Conservation (phyloP, 2,329 filamentous ascomycete genomes). For the Hypoxylon sp. region DNA sequence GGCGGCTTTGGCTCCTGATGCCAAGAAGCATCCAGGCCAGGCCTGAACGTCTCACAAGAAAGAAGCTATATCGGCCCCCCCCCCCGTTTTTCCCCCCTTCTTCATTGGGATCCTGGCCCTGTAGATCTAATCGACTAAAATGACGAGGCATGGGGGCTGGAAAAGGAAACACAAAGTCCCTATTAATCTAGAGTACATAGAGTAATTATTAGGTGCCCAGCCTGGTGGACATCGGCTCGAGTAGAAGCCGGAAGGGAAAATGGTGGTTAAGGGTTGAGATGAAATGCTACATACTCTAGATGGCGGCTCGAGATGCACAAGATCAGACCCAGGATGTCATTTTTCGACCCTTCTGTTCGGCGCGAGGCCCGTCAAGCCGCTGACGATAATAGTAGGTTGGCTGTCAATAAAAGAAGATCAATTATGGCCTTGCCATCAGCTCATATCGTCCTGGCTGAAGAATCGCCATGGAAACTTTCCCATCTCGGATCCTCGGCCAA, state of each 20-base stretch:
- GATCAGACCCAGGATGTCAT: slow-evolving; percentile 31
- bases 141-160: slow-evolving; percentile 33
- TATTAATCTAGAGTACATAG: slow-evolving; percentile 27
- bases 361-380: slow-evolving; percentile 27
- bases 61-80: slow-evolving; percentile 29
- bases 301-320: slow-evolving; percentile 6
- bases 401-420: slow-evolving; percentile 14
- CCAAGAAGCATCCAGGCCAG: slow-evolving; percentile 37
- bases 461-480: slow-evolving; percentile 4
- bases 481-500: slow-evolving; percentile 13
- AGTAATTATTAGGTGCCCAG: too few relatives aligned
- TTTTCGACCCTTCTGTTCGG: slow-evolving; percentile 18
- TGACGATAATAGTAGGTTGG: slow-evolving; percentile 2
- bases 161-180: slow-evolving; percentile 19
- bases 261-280: slow-evolving; percentile 13
- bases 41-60: slow-evolving; percentile 39
- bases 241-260: slow-evolving; percentile 33
- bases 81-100: slow-evolving; percentile 31
- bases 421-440: slow-evolving; percentile 26
- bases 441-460: slow-evolving; percentile 6
- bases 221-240: slow-evolving; percentile 30
- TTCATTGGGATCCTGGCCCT: slow-evolving; percentile 24
- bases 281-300: slow-evolving; percentile 18
- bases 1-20: slow-evolving; percentile 20
- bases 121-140: slow-evolving; percentile 42